Evolutionary conservation across 2,329 filamentous ascomycete genomes (phyloP), one percentile per base, ranked within the genome.

Genomic region (Tolypocladium cylindrosporum): DNA sequence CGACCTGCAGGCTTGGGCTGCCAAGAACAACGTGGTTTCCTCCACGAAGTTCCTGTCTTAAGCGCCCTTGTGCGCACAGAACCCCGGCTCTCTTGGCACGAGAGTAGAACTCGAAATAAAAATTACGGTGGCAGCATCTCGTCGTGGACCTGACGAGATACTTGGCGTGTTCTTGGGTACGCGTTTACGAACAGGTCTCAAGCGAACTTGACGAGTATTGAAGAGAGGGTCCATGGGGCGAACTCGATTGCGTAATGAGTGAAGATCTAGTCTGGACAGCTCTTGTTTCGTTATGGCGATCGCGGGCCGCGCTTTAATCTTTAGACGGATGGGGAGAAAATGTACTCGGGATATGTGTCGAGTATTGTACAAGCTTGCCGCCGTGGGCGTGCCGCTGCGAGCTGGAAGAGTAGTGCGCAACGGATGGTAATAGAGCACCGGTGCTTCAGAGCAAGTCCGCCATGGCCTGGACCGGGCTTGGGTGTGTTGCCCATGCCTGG

Each of bases 11-110:
- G 66, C 67, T 19, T 73, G 71, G 72, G 71, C 66, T 45, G 64
- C 69, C 48, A 72, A 68, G 64, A 74, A 74, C 65, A 72, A 72
- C 57, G 69, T 71, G 58, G 65, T 64, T 54, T 64, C 66, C 39
- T 70, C 71, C 19, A 62, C 64, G 21, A 66, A 70, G 62, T 69
- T 68, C 57, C 60, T 70, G 42, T 60, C 60, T 13, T 66, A 61
- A 60, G 41, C 16, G n/a, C 34, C 31, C 14, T n/a, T n/a, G 27
- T 51, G 16, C 45, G 9, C 16, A n/a, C 48, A 1, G 2, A 34
- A 7, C 27, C 48, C 27, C 48, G 4, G 14, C 19, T 36, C 48
- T n/a, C 14, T 11, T 36, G 48, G 48, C 48, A n/a, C 16, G 27
- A 34, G 27, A 51, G 48, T 9, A 51, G 8, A n/a, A n/a, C 48